A percentile compares a stretch with the other conserved stretches of the same genome.
Evolutionary conservation across 495 filamentous ascomycete genomes (phyloP).

Genomic region (Xeromyces bisporus): DNA sequence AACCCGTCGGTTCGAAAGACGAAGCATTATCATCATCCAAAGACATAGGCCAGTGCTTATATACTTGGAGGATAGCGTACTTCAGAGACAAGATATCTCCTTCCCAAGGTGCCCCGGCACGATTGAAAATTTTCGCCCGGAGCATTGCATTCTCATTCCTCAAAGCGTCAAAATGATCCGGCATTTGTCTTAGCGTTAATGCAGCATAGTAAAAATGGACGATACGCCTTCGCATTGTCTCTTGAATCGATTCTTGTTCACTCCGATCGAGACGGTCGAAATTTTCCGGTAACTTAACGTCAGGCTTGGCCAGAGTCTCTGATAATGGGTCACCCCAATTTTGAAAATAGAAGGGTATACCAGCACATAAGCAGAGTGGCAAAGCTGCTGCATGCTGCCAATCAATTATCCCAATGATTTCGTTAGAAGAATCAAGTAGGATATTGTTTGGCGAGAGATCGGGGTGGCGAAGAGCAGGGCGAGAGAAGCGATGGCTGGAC

Average conservation of each 20-base stretch:
- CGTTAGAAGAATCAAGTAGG: constrained; percentile 3
- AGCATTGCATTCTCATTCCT: constrained; percentile 7
- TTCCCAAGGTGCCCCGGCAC: constrained; percentile 13
- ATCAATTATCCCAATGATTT: constrained; percentile 10
- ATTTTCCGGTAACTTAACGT: constrained; percentile 9
- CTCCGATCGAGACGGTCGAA: constrained; percentile 7
- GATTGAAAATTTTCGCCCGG: constrained; percentile 8
- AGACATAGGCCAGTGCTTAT: constrained; percentile 3
- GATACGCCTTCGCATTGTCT: constrained; percentile 11
- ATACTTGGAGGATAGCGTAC: constrained; percentile 5
- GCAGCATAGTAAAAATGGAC: constrained; percentile 14
- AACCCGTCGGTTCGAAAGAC: neutral
- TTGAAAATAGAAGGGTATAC: constrained; percentile 8
- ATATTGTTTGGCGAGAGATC: constrained; percentile 13
- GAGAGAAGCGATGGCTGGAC: neutral
- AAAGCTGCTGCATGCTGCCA: constrained; percentile 9
- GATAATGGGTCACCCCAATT: constrained; percentile 12
- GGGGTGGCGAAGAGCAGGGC: constrained; percentile 8
- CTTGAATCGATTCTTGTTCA: constrained; percentile 6
- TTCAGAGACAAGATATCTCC: constrained; percentile 11
- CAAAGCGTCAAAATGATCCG: constrained; percentile 9
- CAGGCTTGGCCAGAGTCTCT: constrained; percentile 7
- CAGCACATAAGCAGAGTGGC: constrained; percentile 8
- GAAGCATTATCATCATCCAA: neutral
- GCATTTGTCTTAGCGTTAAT: constrained; percentile 6